Evolutionary conservation across 257 asterid genomes (phyloP).

Genomic region (Cruciata laevipes): DNA sequence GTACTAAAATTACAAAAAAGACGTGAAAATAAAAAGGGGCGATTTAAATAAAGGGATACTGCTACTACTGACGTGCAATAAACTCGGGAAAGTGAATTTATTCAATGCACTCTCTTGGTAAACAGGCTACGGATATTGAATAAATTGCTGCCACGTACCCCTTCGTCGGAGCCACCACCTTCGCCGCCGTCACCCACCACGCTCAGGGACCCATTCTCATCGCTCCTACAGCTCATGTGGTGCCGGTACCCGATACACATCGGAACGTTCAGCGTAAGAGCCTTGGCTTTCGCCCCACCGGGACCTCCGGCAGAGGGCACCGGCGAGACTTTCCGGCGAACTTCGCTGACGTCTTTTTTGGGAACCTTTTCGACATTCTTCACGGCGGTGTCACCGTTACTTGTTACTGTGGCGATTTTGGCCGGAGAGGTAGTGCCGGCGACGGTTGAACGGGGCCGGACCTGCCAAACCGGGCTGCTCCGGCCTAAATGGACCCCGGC

Average conservation of each 20-base stretch:
- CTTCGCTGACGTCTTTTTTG: slow-evolving; percentile 27
- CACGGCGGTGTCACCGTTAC: slow-evolving; percentile 5
- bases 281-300: slow-evolving; percentile 32
- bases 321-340: slow-evolving; percentile 38
- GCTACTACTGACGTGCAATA: slow-evolving; percentile 8
- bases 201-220: slow-evolving; percentile 23
- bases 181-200: slow-evolving; percentile 13
- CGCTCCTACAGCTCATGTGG: slow-evolving; percentile 55
- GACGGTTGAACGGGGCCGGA: slow-evolving; percentile 37
- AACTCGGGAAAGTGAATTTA: slow-evolving; percentile 4
- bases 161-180: slow-evolving; percentile 42
- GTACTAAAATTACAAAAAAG: background rate
- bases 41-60: background rate
- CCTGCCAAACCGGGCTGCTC: slow-evolving; percentile 82
- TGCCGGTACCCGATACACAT: slow-evolving; percentile 77
- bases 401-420: background rate
- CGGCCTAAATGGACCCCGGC: slow-evolving; percentile 78
- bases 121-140: slow-evolving; percentile 61
- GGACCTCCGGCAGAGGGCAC: slow-evolving; percentile 1
- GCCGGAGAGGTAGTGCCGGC: background rate
- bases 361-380: slow-evolving; percentile 30
- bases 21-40: background rate
- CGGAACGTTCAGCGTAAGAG: slow-evolving; percentile 61
- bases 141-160: slow-evolving; percentile 60
- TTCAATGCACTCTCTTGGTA: slow-evolving; percentile 69